Evolutionary conservation across 2,329 filamentous ascomycete genomes (phyloP).

Genomic region (Pseudogymnoascus sp.): DNA sequence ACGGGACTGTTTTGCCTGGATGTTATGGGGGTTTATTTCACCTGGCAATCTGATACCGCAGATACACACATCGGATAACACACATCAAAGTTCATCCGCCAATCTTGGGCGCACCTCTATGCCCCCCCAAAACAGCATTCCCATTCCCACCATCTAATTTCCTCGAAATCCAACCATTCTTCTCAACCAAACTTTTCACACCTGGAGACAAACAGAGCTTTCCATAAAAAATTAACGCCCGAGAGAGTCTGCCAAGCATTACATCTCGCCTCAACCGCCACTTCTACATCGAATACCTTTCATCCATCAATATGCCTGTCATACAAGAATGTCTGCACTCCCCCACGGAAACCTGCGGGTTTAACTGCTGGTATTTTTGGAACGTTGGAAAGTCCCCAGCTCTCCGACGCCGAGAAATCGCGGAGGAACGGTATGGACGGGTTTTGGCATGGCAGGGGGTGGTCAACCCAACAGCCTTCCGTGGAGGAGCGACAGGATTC

Average conservation of each 20-base stretch:
- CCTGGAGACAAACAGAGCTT: background rate
- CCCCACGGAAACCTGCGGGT: background rate
- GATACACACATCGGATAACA: background rate
- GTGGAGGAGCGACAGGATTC: background rate
- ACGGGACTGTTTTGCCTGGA: background rate
- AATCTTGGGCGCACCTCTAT: background rate
- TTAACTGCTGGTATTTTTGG: background rate
- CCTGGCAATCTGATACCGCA: background rate
- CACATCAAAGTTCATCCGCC: background rate
- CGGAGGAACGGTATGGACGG: background rate
- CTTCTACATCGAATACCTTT: background rate
- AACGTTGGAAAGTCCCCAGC: background rate
- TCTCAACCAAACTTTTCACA: background rate
- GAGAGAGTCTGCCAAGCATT: background rate
- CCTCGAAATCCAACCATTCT: background rate
- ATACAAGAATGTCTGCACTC: background rate
- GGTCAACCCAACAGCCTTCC: background rate
- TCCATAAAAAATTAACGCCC: background rate
- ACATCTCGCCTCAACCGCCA: background rate
- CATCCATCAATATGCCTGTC: background rate
- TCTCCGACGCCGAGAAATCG: background rate
- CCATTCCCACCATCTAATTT: background rate
- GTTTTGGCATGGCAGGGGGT: background rate
- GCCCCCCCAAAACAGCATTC: background rate
- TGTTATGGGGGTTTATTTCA: background rate